phyloP scores from a whole-genome alignment of 2,329 filamentous ascomycete genomes.

The Cladosporium sp. region DNA sequence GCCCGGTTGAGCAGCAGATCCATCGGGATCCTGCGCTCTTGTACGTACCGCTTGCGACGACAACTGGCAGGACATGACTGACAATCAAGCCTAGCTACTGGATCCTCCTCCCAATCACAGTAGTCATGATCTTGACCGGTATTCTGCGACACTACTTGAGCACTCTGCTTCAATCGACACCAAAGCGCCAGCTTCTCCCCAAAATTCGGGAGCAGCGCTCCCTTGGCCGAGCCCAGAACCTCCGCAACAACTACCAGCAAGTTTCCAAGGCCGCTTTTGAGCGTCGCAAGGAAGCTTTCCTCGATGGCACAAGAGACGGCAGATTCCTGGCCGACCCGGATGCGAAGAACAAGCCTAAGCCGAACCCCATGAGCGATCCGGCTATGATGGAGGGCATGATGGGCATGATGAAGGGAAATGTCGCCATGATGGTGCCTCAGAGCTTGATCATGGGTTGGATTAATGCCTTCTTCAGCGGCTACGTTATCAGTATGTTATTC shows the following conservation, averaged over 20 bases:
- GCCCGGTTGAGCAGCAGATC: slow-evolving; percentile 89
- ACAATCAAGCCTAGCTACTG: slow-evolving; percentile 72
- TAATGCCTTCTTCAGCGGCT: slow-evolving; percentile 97
- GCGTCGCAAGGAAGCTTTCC: slow-evolving; percentile 76
- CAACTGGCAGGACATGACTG: slow-evolving; percentile 9
- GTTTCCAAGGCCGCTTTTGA: slow-evolving; percentile 78
- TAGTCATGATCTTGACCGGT: slow-evolving; percentile 97
- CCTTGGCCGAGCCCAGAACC: slow-evolving; percentile 78
- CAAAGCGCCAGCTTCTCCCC: slow-evolving; percentile 77
- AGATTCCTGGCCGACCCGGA: slow-evolving; percentile 89
- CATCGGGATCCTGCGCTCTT: slow-evolving; percentile 97
- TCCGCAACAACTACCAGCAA: slow-evolving; percentile 79
- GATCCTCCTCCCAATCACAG: slow-evolving; percentile 95
- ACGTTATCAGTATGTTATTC: slow-evolving; percentile 79
- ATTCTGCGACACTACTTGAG: slow-evolving; percentile 95
- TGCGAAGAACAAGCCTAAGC: slow-evolving; percentile 78
- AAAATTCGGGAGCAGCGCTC: slow-evolving; percentile 82
- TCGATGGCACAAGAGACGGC: slow-evolving; percentile 80
- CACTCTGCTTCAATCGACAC: slow-evolving; percentile 80
- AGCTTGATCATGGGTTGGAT: slow-evolving; percentile 99
- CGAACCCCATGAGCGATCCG: slow-evolving; percentile 94
- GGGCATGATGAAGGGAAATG: slow-evolving; percentile 99
- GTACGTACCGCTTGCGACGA: slow-evolving; percentile 57
- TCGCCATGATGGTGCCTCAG: slow-evolving; percentile 99
- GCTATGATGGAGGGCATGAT: slow-evolving; percentile 99